A percentile compares a stretch with the other conserved stretches of the same genome.
Conservation (phyloP, 164 flowering plant species). For the Macadamia integrifolia region DNA sequence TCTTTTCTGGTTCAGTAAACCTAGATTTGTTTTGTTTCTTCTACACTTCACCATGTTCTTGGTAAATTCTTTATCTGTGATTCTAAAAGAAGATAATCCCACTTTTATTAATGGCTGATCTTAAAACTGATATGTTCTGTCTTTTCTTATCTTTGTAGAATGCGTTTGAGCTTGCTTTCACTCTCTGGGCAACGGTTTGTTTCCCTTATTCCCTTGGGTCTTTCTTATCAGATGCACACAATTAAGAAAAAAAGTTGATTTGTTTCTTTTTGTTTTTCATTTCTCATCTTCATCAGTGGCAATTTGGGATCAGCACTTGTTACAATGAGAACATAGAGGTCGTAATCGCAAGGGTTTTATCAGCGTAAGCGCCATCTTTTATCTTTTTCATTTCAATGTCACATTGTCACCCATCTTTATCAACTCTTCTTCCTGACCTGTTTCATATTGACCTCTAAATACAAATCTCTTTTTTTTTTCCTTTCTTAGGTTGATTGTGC, state of each 20-base stretch:
- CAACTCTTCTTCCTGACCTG: neutral
- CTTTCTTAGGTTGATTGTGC: constrained; percentile 43
- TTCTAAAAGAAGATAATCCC: neutral
- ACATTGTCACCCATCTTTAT: too few relatives aligned
- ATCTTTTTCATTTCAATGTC: neutral
- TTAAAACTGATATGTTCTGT: neutral
- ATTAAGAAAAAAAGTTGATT: too few relatives aligned
- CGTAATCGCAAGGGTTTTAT: constrained; percentile 37
- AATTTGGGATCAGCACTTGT: constrained; percentile 48
- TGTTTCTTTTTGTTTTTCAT: too few relatives aligned
- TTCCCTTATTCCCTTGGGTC: too few relatives aligned
- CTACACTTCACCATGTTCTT: constrained; percentile 44
- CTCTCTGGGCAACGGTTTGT: constrained; percentile 21
- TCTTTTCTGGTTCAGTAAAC: constrained; percentile 55
- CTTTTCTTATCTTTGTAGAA: constrained; percentile 7
- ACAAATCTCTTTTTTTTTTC: neutral
- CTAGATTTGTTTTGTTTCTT: constrained; percentile 38
- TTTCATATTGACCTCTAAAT: neutral
- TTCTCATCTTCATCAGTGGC: too few relatives aligned
- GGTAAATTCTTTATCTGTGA: constrained; percentile 23
- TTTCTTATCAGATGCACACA: neutral
- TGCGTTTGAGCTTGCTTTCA: constrained; percentile 22
- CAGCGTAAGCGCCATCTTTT: constrained; percentile 42
- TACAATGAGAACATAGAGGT: constrained; percentile 44
- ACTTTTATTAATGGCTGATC: neutral